A percentile compares a stretch with the other conserved stretches of the same genome.
Evolutionary conservation across 345 rosid genomes (phyloP).

Genomic region (Ailanthus altissimus): DNA sequence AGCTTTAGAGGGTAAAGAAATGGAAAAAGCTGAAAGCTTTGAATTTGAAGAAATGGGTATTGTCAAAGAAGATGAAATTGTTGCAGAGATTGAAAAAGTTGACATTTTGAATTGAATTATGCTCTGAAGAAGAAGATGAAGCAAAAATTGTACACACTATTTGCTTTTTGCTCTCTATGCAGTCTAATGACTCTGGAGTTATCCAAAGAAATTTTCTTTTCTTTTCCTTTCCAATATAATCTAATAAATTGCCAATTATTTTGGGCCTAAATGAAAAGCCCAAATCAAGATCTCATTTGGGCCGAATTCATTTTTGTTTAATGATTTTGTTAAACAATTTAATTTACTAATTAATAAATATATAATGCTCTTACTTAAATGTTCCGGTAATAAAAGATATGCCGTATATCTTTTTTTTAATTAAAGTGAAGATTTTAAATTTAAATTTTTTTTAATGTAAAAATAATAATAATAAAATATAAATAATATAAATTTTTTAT

Average conservation of each 20-base stretch:
- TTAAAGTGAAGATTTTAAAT: too few species aligned
- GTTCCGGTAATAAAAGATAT: too few species aligned
- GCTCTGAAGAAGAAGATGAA: slow-evolving; percentile 5
- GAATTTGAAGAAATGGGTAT: slow-evolving; percentile 39
- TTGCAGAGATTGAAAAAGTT: slow-evolving; percentile 51
- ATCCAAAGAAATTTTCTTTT: slow-evolving; percentile 17
- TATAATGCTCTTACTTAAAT: too few species aligned
- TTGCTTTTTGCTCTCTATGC: neutral
- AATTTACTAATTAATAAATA: too few species aligned
- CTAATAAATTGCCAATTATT: neutral
- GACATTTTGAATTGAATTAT: slow-evolving; percentile 47
- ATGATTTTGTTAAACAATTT: too few species aligned
- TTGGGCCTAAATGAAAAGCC: neutral
- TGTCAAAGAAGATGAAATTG: slow-evolving; percentile 49
- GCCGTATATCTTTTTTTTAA: too few species aligned
- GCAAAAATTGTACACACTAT: neutral
- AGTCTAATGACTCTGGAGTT: neutral
- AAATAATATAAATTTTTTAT: too few species aligned
- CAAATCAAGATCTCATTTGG: neutral
- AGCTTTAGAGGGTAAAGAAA: slow-evolving; percentile 29
- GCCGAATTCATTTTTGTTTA: neutral
- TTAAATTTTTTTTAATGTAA: too few species aligned
- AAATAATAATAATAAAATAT: too few species aligned
- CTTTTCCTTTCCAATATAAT: neutral
- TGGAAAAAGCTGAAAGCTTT: slow-evolving; percentile 38